Conservation (phyloP, 176 grass and related monocot species). For the Rhynchospora breviuscula region DNA sequence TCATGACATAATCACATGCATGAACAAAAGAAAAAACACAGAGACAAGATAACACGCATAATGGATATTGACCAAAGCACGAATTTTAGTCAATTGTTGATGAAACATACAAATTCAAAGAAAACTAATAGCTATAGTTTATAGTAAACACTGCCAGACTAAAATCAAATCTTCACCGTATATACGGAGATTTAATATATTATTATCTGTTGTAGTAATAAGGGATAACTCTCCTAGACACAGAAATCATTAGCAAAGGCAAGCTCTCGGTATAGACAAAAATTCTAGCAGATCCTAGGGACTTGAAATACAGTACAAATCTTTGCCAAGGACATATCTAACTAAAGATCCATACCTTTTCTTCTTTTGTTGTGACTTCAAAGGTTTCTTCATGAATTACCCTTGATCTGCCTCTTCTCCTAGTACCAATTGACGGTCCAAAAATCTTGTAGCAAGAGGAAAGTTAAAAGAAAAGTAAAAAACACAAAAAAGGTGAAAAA, state of each 20-base stretch:
- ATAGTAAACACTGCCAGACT: not conserved
- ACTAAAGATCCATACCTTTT: constrained; percentile 6
- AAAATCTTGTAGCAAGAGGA: not conserved
- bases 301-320: not conserved
- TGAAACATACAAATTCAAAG: not conserved
- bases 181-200: too few relatives aligned
- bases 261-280: not conserved
- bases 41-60: too few relatives aligned
- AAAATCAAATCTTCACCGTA: not conserved
- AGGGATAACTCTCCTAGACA: not conserved
- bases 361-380: not conserved
- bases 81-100: not conserved
- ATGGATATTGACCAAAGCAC: not conserved
- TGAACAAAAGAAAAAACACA: not conserved
- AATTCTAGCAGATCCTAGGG: not conserved
- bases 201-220: not conserved
- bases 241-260: not conserved
- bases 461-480: not conserved
- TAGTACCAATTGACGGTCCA: not conserved
- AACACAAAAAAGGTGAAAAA: not conserved
- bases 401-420: not conserved
- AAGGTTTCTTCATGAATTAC: not conserved
- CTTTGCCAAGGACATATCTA: not conserved
- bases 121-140: not conserved
- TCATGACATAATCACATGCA: constrained; percentile 7